Base-by-base conservation (phyloP, 1,139 yeast species). In the Scheffersomyces cryptocercus region DNA sequence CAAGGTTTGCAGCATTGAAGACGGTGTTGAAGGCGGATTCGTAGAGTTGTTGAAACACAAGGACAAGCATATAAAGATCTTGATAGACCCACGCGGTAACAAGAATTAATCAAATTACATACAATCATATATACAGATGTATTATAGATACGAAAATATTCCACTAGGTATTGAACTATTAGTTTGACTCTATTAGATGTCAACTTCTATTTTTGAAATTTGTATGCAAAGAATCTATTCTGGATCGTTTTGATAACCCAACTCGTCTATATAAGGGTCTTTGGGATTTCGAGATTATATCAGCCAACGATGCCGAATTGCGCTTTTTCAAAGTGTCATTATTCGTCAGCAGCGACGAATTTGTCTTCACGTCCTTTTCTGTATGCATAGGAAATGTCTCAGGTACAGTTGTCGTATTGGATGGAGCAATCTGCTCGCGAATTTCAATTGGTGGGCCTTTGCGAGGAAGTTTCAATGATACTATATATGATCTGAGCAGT, bases 11-110 rank as follows among this genome's bases (percentile, higher is more conserved):
- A 61, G 59, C 12, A 50, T 77, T 13, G 68, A 71, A 48, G 65
- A 75, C 44, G 77, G 77, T 16, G 63, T 75, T 40, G 68, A 70
- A 35, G 65, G 62, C 35, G 82, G 82, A 2, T 71, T 77, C 47
- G 46, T 64, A 33, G 73, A 73, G 48, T 56, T 78, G 45, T 53
- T 69, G 41, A 52, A 64, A 29, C 67, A 77, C 47, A 78, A 76
- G 52, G 78, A 68, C 15, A 62, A 62, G 32, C 76, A 77, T 49
- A 68, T 77, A 41, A 77, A 77, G 55, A 66, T 77, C 14, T 55
- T 77, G 34, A 57, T 76, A 37, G 64, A 77, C 12, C 77, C 81
- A 12, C 26, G 8, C 26, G 3, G 26, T 20, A 20, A 20, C 26
- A 20, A 28, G 11, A 11, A 20, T 11, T n/a, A 9, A n/a, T 31